Base-by-base conservation (phyloP, 176 grass and related monocot genomes). In the Carex parvula region DNA sequence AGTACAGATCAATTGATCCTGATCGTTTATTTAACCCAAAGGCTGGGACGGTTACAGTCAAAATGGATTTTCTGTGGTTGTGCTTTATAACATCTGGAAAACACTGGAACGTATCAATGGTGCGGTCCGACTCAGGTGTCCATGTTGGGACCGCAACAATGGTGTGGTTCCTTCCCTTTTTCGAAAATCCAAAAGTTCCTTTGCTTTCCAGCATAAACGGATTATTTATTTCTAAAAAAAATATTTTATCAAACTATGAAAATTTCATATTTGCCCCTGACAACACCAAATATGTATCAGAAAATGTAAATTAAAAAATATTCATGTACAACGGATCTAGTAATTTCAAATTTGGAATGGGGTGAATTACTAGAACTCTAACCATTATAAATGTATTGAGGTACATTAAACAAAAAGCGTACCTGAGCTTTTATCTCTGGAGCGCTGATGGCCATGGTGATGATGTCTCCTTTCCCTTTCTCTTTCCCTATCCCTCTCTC, bases 391-490 rank as follows among this genome's bases (percentile, higher is more conserved):
- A 77, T 8, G 6, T 33, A 77, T 22, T 32, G 9, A 30, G 55
- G 50, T 55, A 76, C 22, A 67, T 67, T 9, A 68, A 11, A 41
- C 10, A 59, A 63, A 82, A 81, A 53, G 2, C 10, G 54, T 87
- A 98, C 92, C 92, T 95, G 92, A 93, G 80, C 88, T 88, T 61
- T 86, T 95, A 81, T 94, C 90, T 85, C 79, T 91, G 4, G 87
- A 81, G 53, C 35, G 89, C 21, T 67, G 80, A 82, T 82, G 80
- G 33, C 72, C 44, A 76, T 54, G 48, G 6, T 54, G 46, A 54
- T 24, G 79, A 21, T 88, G 92, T 58, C 91, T 93, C 64, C 89
- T 85, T 2, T 90, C 71, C 56, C 82, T 87, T 33, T 92, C 90
- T 75, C 85, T 81, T 7, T 88, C 85, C 70, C 79, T 76, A 41